Percentiles rank a stretch among this genome's conserved stretches.
Conservation (phyloP, 805 yeast species). For the Suhomyces sp. region DNA sequence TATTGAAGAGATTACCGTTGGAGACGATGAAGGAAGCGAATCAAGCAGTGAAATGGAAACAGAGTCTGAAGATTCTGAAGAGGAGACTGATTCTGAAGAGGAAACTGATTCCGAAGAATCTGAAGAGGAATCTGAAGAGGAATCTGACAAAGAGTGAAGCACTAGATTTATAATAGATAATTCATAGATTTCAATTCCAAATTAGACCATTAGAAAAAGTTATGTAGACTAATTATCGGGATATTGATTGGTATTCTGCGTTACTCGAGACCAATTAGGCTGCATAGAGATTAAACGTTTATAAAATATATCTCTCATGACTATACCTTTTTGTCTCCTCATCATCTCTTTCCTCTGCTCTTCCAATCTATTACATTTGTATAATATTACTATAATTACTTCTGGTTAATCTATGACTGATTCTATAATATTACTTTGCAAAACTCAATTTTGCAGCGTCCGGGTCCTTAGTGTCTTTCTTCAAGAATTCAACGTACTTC, state of each 20-base stretch:
- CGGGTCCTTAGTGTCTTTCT: slow-evolving; percentile 15
- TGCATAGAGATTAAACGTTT: too few relatives aligned
- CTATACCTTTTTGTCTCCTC: too few relatives aligned
- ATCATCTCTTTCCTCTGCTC: too few relatives aligned
- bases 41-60: slow-evolving; percentile 5
- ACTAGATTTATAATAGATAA: neutral
- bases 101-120: slow-evolving; percentile 17
- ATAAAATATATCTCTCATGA: too few relatives aligned
- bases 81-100: slow-evolving; percentile 23
- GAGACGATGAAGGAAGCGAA: slow-evolving; percentile 6
- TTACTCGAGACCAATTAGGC: neutral
- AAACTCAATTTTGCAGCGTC: slow-evolving; percentile 7
- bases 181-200: neutral
- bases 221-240: too few relatives aligned
- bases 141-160: neutral
- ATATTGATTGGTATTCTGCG: too few relatives aligned
- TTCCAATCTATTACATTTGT: neutral
- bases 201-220: neutral
- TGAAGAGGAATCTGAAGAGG: slow-evolving; percentile 3
- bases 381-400: neutral
- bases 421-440: neutral
- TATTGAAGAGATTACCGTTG: slow-evolving; percentile 50
- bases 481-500: slow-evolving; percentile 22
- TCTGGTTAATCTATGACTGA: neutral
- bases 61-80: slow-evolving; percentile 16